phyloP scores from a whole-genome alignment of 2,329 filamentous ascomycete species.

The Mycosphaerella sp. region DNA sequence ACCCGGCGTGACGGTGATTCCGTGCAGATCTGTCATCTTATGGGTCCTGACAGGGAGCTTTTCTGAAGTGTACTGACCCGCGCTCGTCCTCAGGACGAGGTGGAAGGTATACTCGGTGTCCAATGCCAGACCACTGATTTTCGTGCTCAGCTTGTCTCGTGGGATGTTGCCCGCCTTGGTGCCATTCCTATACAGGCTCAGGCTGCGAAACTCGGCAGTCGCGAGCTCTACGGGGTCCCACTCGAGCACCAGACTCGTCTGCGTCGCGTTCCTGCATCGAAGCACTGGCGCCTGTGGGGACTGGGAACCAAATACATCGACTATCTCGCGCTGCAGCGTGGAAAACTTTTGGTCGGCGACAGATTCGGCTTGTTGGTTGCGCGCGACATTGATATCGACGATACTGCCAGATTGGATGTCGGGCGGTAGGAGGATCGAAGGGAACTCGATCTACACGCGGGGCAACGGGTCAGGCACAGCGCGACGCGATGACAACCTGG shows the following conservation, averaged over 20 bases:
- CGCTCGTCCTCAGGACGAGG: conserved; percentile 80
- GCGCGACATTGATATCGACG: conserved; percentile 91
- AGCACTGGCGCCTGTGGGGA: conserved; percentile 72
- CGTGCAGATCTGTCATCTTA: conserved; percentile 96
- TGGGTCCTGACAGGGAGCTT: conserved; percentile 83
- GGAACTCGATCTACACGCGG: conserved; percentile 79
- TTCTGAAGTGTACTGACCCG: conserved; percentile 78
- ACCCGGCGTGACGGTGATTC: conserved; percentile 89
- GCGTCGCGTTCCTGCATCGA: conserved; percentile 91
- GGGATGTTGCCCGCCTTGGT: conserved; percentile 96
- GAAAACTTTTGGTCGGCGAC: conserved; percentile 70
- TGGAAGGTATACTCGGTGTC: conserved; percentile 96
- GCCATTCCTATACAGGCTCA: conserved; percentile 90
- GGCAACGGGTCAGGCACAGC: conserved; percentile 5
- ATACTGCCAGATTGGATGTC: conserved; percentile 96
- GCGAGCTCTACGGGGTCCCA: conserved; percentile 95
- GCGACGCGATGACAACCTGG: too few relatives aligned
- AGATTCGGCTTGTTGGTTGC: conserved; percentile 73
- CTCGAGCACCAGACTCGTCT: conserved; percentile 96
- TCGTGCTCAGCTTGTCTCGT: conserved; percentile 84
- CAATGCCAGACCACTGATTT: conserved; percentile 93
- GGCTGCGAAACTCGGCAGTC: conserved; percentile 81
- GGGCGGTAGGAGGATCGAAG: conserved; percentile 89
- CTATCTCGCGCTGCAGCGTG: conserved; percentile 81
- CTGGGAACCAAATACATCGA: conserved; percentile 72